Base-by-base conservation (phyloP, 2,329 filamentous ascomycete genomes). In the Trematosphaeria pertusa region DNA sequence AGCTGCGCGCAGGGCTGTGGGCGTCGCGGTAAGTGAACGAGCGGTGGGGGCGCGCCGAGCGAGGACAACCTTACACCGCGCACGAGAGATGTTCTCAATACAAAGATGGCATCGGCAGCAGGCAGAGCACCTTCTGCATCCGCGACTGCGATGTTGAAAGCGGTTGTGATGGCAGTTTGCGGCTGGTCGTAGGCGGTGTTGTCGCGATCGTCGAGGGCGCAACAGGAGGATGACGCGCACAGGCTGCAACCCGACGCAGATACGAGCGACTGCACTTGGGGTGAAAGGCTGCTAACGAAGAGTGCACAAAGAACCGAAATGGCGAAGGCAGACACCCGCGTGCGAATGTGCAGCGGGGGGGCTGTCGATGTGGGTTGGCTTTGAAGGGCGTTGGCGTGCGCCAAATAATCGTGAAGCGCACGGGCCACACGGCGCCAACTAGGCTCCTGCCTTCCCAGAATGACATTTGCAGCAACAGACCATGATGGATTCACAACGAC, bases 51-150 rank as follows among this genome's bases (percentile, higher is more conserved):
- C 3, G 42, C 30, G 45, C 43, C 30, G 45, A 47, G 50, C 38
- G 50, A 47, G 24, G 41, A 48, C 38, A 48, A 58, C 62, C 62
- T 46, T 55, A 61, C 59, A 65, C 58, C 59, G 59, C 61, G 52
- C 47, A 24, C 48, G 43, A 52, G 8, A 44, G 15, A 43, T 36
- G 37, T n/a, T 31, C 33, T 37, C 37, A 54, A 32, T 33, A 28
- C 50, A 43, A 56, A 19, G 37, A 50, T 52, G 38, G 53, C 66
- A 69, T 68, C 46, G 56, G 60, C 60, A 55, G 54, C 49, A 54
- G 42, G 40, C 37, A 35, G 44, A 36, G 30, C 34, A 45, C 37
- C 50, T 51, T 40, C 42, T 59, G 63, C 56, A 56, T 58, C 37
- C 52, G 60, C 53, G 58, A 57, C 35, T 44, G 54, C 43, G 51